Base-by-base conservation (phyloP, 129 eudicot species). In the Flaveria bidentis region DNA sequence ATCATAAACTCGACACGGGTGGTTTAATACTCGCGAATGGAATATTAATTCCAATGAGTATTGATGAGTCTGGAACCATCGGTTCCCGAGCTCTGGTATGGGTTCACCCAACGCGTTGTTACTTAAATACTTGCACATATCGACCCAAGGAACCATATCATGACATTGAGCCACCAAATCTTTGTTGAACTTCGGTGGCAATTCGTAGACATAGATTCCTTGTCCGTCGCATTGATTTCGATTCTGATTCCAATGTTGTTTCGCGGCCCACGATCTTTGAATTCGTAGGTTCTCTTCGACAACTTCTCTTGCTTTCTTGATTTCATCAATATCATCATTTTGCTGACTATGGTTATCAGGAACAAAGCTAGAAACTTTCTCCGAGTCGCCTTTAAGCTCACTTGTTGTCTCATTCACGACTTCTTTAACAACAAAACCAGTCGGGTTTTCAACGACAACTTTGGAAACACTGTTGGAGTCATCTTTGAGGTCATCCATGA, bases 51-150 rank as follows among this genome's bases (percentile, higher is more conserved):
- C 98, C 85, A 88, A 39, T 26, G 98, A 77, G 71, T 90, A 90
- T 71, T 90, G 96, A 80, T 92, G 94, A 44, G 98, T 92, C 70
- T 82, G 73, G 71, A 86, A 92, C 98, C 98, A 92, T 9, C 83
- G 84, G 33, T 74, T 76, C 18, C 94, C 96, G 16, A 90, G 92
- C 84, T 84, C 83, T 22, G 78, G 78, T 18, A 92, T 86, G 13
- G 90, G 82, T 78, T 89, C 92, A 11, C 98, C 96, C 55, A 92
- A 39, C n/a, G 87, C 96, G 4, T 83, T 79, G 53, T 92, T 92
- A 49, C 77, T 81, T 45, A 92, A 83, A 80, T 66, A 88, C 45
- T 85, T 83, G 58, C 98, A 92, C 69, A 86, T 77, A 76, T 86
- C 81, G 9, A 66, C 58, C 96, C 96, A 88, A 0, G 91, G 88